These are phyloP conservation scores for Suillus alpinus DNA, from an alignment of 768 basidiomycete genomes.

Conservation along the genomic window DNA sequence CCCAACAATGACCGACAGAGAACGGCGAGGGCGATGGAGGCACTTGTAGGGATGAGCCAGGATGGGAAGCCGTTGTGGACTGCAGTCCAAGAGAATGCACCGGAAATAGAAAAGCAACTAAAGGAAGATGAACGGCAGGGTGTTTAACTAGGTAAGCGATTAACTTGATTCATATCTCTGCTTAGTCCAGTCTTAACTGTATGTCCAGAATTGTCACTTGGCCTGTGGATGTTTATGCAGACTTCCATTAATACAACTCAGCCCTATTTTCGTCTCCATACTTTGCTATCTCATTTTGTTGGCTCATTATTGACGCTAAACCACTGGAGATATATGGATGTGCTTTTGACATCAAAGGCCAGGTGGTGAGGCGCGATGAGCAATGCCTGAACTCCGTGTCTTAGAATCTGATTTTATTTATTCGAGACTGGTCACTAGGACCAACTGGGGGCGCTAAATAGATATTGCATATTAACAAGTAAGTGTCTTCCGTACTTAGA, in stretches of 20 bases:
- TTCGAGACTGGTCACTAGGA: too few relatives aligned
- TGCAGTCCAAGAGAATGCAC: slow-evolving; percentile 28
- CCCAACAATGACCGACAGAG: slow-evolving; percentile 15
- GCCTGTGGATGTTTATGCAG: not conserved
- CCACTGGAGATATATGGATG: not conserved
- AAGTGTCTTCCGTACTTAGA: not conserved
- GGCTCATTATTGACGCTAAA: not conserved
- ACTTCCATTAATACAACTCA: not conserved
- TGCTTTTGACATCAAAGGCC: not conserved
- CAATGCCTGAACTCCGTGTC: not conserved
- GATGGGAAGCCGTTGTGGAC: slow-evolving; percentile 33
- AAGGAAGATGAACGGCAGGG: slow-evolving; percentile 11
- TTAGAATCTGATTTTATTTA: not conserved
- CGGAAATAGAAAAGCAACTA: slow-evolving; percentile 17
- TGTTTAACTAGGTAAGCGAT: not conserved
- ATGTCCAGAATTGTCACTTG: not conserved
- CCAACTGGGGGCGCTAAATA: not conserved
- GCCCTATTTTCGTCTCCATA: not conserved
- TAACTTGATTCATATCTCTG: not conserved
- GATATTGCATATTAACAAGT: not conserved
- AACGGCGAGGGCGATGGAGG: slow-evolving; percentile 21
- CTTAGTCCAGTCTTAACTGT: not conserved
- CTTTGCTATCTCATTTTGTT: not conserved
- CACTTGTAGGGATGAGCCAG: slow-evolving; percentile 26
- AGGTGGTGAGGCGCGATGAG: not conserved